These are phyloP conservation scores for Carex kokanica DNA, from an alignment of 176 grass and related monocot genomes.

Conservation along the genomic window DNA sequence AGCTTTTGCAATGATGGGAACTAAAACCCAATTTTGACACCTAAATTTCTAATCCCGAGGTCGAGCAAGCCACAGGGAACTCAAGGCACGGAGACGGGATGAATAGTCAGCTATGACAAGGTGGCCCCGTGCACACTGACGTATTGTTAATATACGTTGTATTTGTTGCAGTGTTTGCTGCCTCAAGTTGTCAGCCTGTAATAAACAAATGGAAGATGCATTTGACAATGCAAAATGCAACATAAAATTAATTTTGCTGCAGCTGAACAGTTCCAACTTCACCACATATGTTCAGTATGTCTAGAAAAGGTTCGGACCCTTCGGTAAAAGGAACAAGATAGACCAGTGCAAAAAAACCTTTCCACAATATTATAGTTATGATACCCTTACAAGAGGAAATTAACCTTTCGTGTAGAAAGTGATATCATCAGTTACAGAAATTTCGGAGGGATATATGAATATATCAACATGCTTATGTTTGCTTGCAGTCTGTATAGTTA, in stretches of 20 bases:
- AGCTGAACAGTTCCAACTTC: neutral
- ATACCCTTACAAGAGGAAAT: neutral
- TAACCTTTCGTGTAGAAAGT: neutral
- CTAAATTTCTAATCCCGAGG: conserved; percentile 59
- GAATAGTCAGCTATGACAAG: conserved; percentile 90
- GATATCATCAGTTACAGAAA: neutral
- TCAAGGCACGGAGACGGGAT: conserved; percentile 86
- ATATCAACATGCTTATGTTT: neutral
- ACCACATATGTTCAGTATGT: neutral
- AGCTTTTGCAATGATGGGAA: conserved; percentile 2
- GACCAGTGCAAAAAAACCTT: neutral
- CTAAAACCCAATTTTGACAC: neutral
- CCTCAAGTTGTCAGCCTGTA: conserved; percentile 89
- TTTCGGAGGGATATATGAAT: neutral
- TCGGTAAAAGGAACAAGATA: neutral
- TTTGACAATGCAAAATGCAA: neutral
- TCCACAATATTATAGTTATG: neutral
- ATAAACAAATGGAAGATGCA: conserved; percentile 21
- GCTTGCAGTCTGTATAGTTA: neutral
- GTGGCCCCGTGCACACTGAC: conserved; percentile 68
- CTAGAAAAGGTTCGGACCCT: neutral
- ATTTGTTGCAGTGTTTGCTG: conserved; percentile 90
- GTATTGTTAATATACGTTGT: conserved; percentile 82
- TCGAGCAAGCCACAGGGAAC: conserved; percentile 94
- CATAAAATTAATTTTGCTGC: neutral